Base-by-base conservation (phyloP, 2,329 filamentous ascomycete genomes). In the Lasiodiplodia sp. region DNA sequence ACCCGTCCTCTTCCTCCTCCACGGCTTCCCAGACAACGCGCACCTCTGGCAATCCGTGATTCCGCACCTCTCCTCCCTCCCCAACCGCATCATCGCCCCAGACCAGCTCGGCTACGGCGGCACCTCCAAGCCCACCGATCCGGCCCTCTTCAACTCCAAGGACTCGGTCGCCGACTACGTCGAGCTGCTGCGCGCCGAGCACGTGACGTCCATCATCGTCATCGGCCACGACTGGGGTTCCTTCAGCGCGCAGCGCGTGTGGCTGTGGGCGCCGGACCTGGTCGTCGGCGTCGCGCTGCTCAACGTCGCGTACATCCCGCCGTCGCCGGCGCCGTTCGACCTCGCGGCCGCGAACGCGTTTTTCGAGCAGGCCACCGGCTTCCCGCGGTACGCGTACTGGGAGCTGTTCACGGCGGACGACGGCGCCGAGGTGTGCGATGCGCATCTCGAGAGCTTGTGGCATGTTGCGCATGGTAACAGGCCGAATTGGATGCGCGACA, bases 221-320 rank as follows among this genome's bases (percentile, higher is more conserved):
- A 75, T 85, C 38, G 84, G 84, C 49, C 84, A 86, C 70, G 84
- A 86, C 72, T 86, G 83, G 83, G 84, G 85, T 37, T 79, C 79
- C 14, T 69, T 67, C 7, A 69, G 81, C 14, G 78, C 80, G 0
- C 77, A 80, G 66, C 78, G 82, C 14, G 68, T 84, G 11, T 84
- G 81, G 71, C 77, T 82, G 57, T 81, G 79, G 70, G 73, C 81
- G 65, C 81, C 79, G 0, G 72, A 80, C 1, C 78, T 81, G 10
- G 79, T 84, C 5, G 58, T 72, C 3, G 83, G 80, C n/a, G 71
- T 86, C 1, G 73, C 80, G 5, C 75, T 83, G 69, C 68, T 85
- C 31, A 84, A 81, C 68, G 76, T 83, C 4, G 70, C 79, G 12
- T 86, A 86, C 73, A 68, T 71, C 10, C 8, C 52, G 52, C 52